Evolutionary conservation across 2,329 filamentous ascomycete species (phyloP).

Genomic region (Penicillium sp.): DNA sequence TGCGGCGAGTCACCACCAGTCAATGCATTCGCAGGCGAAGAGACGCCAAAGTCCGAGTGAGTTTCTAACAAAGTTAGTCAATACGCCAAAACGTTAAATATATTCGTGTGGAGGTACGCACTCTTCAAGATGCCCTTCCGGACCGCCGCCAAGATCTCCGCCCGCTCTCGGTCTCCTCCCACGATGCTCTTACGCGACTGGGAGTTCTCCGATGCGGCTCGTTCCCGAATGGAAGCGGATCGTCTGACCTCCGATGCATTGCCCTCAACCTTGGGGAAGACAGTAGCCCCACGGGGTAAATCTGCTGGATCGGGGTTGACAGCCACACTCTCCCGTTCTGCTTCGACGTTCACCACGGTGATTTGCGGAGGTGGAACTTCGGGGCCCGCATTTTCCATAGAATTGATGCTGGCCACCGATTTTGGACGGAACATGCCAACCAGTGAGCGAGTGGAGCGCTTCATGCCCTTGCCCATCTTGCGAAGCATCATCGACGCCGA

Average conservation of each 20-base stretch:
- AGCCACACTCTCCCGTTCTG: constrained; percentile 80
- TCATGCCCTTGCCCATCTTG: constrained; percentile 99
- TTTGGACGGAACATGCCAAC: constrained; percentile 95
- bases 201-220: constrained; percentile 44
- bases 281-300: constrained; percentile 68
- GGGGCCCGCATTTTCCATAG: constrained; percentile 59
- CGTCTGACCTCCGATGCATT: constrained; percentile 65
- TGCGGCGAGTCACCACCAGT: constrained; percentile 72
- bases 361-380: constrained; percentile 77
- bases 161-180: constrained; percentile 83
- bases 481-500: constrained; percentile 60
- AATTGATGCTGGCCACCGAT: constrained; percentile 74
- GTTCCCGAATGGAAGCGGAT: constrained; percentile 30
- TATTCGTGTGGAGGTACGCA: constrained; percentile 42
- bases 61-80: constrained; percentile 34
- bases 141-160: constrained; percentile 86
- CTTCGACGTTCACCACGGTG: constrained; percentile 93
- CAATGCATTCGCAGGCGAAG: constrained; percentile 66
- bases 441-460: constrained; percentile 84
- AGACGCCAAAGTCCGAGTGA: constrained; percentile 59
- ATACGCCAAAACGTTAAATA: neutral
- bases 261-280: constrained; percentile 78
- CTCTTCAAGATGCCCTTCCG: constrained; percentile 96
- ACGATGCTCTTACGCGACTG: constrained; percentile 79
- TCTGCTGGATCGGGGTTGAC: constrained; percentile 64